Evolutionary conservation across 495 filamentous ascomycete genomes (phyloP).

Genomic region (Tuber melanosporum): DNA sequence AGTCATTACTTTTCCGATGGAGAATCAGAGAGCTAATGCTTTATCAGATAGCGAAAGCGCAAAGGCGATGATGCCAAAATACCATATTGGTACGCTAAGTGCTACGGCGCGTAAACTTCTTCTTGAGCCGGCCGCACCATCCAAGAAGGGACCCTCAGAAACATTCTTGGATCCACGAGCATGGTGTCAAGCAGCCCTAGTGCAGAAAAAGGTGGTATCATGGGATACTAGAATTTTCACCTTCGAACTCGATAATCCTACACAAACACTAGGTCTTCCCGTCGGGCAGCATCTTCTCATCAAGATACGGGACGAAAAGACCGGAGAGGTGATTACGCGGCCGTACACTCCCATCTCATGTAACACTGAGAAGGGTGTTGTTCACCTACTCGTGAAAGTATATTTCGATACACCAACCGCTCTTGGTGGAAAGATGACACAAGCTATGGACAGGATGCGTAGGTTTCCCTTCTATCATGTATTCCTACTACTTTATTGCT

Average conservation of each 20-base stretch:
- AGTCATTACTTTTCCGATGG: constrained; percentile 43
- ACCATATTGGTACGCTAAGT: constrained; percentile 77
- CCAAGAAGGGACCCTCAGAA: constrained; percentile 30
- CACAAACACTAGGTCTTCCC: constrained; percentile 71
- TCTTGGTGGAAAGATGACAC: constrained; percentile 78
- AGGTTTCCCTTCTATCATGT: neutral
- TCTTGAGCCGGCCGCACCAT: constrained; percentile 10
- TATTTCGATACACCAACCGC: constrained; percentile 59
- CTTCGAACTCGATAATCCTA: constrained; percentile 67
- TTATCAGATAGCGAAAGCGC: constrained; percentile 77
- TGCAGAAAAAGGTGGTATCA: constrained; percentile 60
- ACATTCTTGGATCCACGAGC: constrained; percentile 63
- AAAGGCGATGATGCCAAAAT: constrained; percentile 81
- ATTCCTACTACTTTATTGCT: neutral
- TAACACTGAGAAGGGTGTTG: constrained; percentile 52
- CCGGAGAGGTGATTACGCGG: constrained; percentile 67
- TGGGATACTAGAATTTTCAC: constrained; percentile 78
- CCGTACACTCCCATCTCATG: constrained; percentile 85
- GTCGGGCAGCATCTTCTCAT: constrained; percentile 88
- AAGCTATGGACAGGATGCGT: constrained; percentile 64
- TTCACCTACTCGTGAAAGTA: constrained; percentile 78
- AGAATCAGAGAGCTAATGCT: constrained; percentile 15
- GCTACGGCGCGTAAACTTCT: constrained; percentile 53
- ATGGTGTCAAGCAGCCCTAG: constrained; percentile 66
- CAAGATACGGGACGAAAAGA: constrained; percentile 64